These are phyloP conservation scores for Aspergillus eucalypticola DNA, from an alignment of 2,329 filamentous ascomycete genomes.

Conservation along the genomic window DNA sequence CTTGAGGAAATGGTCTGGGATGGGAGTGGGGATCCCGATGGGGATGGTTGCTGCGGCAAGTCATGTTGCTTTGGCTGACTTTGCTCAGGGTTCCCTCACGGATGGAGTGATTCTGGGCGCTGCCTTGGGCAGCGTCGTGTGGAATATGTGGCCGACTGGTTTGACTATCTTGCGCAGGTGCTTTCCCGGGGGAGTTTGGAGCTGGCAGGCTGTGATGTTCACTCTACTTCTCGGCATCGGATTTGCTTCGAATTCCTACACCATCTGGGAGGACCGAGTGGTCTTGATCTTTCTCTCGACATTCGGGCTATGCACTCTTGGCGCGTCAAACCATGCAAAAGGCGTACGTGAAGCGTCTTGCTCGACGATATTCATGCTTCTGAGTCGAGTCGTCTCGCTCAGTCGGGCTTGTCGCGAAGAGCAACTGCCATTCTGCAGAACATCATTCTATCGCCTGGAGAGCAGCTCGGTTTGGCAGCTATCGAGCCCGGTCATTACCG, in stretches of 20 bases:
- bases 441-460: slow-evolving; percentile 54
- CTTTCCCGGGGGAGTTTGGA: slow-evolving; percentile 43
- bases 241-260: slow-evolving; percentile 95
- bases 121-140: neutral
- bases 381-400: slow-evolving; percentile 77
- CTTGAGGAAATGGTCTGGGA: neutral
- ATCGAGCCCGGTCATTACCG: neutral
- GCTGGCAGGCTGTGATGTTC: slow-evolving; percentile 65
- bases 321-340: slow-evolving; percentile 58
- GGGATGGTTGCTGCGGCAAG: neutral
- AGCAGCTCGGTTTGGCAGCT: neutral
- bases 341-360: slow-evolving; percentile 75
- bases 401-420: slow-evolving; percentile 94
- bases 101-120: neutral
- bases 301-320: slow-evolving; percentile 77
- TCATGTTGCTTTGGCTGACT: neutral
- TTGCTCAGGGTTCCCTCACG: neutral
- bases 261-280: slow-evolving; percentile 96
- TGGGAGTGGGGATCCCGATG: neutral
- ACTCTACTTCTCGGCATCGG: slow-evolving; percentile 54
- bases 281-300: slow-evolving; percentile 85
- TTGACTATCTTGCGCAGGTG: no score
- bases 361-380: slow-evolving; percentile 74
- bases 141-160: neutral
- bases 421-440: slow-evolving; percentile 93